These are phyloP conservation scores for Salmacisia buchloeana DNA, from an alignment of 1,284 basidiomycete species.

Conservation along the genomic window DNA sequence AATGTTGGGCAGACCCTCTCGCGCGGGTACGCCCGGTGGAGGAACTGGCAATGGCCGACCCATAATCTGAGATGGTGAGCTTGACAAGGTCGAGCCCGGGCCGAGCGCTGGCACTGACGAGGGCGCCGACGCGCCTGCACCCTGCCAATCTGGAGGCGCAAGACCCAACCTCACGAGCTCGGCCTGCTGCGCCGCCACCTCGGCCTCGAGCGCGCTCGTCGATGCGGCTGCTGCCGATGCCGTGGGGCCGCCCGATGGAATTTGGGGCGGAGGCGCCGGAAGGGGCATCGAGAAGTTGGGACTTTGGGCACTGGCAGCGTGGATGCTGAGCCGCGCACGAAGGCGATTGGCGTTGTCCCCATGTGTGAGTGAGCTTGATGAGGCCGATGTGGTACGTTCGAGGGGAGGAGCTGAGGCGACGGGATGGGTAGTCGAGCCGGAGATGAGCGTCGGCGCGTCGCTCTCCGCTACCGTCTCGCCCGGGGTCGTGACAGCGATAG, in stretches of 20 bases:
- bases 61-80: neutral
- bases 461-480: slow-evolving; percentile 21
- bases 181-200: neutral
- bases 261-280: neutral
- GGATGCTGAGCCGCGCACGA: neutral
- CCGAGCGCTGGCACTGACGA: neutral
- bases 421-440: neutral
- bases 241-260: neutral
- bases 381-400: neutral
- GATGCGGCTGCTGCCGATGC: no score
- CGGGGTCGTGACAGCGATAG: neutral
- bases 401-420: neutral
- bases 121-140: neutral
- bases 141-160: neutral
- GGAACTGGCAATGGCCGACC: slow-evolving; percentile 24
- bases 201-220: neutral
- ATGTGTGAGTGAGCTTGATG: neutral
- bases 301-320: neutral
- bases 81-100: slow-evolving; percentile 12
- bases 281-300: slow-evolving; percentile 6
- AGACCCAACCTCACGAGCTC: neutral
- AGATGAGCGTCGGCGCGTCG: slow-evolving; percentile 6
- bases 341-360: no score
- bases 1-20: slow-evolving; percentile 21
- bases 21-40: slow-evolving; percentile 13